Conservation (phyloP, 495 filamentous ascomycete species). For the Massariosphaeria phaeospora region DNA sequence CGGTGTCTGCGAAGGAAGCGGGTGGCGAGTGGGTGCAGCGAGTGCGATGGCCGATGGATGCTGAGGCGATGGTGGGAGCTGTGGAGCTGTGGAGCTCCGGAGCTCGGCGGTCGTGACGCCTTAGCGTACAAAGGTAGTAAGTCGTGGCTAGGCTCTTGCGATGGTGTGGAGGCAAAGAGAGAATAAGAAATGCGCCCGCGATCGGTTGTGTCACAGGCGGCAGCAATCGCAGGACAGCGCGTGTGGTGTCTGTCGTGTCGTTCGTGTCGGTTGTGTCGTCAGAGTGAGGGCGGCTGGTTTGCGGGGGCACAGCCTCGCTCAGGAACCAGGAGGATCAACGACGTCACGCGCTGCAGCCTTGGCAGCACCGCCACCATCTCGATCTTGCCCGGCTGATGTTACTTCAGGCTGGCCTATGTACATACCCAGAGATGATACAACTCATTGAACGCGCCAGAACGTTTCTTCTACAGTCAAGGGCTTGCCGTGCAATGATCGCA, state of each 20-base stretch:
- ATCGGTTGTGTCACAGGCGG: neutral
- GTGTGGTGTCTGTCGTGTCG: no score
- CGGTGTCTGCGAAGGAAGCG: no score
- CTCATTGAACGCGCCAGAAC: no score
- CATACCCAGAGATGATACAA: no score
- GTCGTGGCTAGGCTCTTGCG: neutral
- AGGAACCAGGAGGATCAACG: neutral
- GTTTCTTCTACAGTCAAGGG: no score
- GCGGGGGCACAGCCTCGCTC: neutral
- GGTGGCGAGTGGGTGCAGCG: neutral
- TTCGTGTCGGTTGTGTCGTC: conserved; percentile 13
- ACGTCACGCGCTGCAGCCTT: conserved; percentile 3
- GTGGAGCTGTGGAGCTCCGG: neutral
- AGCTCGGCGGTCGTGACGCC: neutral
- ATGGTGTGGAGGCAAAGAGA: neutral
- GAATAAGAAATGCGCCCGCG: neutral
- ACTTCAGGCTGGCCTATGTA: no score
- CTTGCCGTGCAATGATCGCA: no score
- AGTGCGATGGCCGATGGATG: neutral
- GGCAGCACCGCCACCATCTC: no score
- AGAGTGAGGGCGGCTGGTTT: neutral
- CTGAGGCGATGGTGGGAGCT: conserved; percentile 10
- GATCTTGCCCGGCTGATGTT: no score
- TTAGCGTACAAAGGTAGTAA: neutral
- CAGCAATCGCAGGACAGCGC: neutral